Percentiles rank a stretch among this genome's conserved stretches.
phyloP scores from a whole-genome alignment of 257 asterid species.

The Mentha longifolia region DNA sequence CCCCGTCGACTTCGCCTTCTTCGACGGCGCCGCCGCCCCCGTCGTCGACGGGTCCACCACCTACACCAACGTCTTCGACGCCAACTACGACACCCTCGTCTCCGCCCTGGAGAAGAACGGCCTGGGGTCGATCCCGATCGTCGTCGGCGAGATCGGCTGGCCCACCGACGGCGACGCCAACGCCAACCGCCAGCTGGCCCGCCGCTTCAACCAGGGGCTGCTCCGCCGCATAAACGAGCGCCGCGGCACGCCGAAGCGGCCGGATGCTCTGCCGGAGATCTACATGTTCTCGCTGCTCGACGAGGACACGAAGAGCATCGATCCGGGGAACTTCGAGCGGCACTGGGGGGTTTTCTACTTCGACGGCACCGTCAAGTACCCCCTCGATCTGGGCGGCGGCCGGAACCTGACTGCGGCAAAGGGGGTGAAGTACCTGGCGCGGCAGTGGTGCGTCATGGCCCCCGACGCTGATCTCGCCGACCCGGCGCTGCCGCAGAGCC shows the following conservation, averaged over 20 bases:
- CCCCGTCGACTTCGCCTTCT: slow-evolving; percentile 81
- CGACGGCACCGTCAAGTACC: slow-evolving; percentile 80
- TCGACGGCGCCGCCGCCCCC: slow-evolving; percentile 66
- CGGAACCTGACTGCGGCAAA: slow-evolving; percentile 71
- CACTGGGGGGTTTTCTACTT: slow-evolving; percentile 86
- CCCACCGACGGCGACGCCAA: slow-evolving; percentile 75
- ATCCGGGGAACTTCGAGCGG: slow-evolving; percentile 84
- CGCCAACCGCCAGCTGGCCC: slow-evolving; percentile 63
- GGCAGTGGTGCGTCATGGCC: slow-evolving; percentile 87
- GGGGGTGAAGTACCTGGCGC: slow-evolving; percentile 67
- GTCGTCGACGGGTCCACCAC: slow-evolving; percentile 63
- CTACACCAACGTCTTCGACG: slow-evolving; percentile 82
- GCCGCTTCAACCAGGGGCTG: slow-evolving; percentile 77
- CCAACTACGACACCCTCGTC: slow-evolving; percentile 84
- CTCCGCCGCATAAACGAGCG: slow-evolving; percentile 58
- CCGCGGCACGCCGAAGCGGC: slow-evolving; percentile 71
- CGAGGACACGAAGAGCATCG: slow-evolving; percentile 74
- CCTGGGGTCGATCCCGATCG: slow-evolving; percentile 53
- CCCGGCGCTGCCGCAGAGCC: slow-evolving; percentile 49
- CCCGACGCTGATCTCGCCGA: slow-evolving; percentile 62
- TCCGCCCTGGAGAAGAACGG: slow-evolving; percentile 84
- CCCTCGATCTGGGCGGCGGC: slow-evolving; percentile 55
- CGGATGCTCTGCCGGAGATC: slow-evolving; percentile 57
- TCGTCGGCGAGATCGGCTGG: slow-evolving; percentile 94
- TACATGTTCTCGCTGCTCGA: slow-evolving; percentile 73